A percentile compares a stretch with the other conserved stretches of the same genome.
These are phyloP conservation scores for Solioccasus polychromus DNA, from an alignment of 768 basidiomycete genomes.

Conservation along the genomic window DNA sequence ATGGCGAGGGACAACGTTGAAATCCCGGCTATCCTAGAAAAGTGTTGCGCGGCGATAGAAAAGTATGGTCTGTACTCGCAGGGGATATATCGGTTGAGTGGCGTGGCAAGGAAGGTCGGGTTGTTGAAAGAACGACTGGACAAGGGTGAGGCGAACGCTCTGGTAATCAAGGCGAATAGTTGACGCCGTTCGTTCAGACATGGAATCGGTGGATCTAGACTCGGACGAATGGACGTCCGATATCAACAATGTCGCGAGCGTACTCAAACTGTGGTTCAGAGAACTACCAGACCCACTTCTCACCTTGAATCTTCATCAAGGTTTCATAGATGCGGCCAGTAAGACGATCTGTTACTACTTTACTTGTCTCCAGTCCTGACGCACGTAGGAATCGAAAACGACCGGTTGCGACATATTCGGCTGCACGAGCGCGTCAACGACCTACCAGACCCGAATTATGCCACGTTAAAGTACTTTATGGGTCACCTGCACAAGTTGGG, in stretches of 20 bases:
- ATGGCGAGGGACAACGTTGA: constrained; percentile 90
- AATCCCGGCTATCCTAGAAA: constrained; percentile 81
- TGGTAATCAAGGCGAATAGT: constrained; percentile 2
- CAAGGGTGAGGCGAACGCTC: constrained; percentile 52
- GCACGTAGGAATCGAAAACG: constrained; percentile 82
- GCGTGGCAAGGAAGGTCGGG: constrained; percentile 83
- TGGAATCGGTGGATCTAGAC: constrained; percentile 85
- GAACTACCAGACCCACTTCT: constrained; percentile 94
- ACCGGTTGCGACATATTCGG: constrained; percentile 91
- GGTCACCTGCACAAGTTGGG: constrained; percentile 87
- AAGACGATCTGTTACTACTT: constrained; percentile 34
- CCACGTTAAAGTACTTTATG: constrained; percentile 92
- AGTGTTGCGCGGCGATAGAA: constrained; percentile 91
- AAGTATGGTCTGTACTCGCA: constrained; percentile 78
- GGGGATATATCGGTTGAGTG: constrained; percentile 93
- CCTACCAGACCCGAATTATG: constrained; percentile 97
- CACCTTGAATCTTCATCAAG: constrained; percentile 79
- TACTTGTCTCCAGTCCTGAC: neutral
- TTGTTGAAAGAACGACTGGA: constrained; percentile 82
- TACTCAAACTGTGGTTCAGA: constrained; percentile 92
- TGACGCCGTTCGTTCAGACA: constrained; percentile 49
- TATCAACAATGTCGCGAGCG: constrained; percentile 95
- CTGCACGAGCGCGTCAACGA: constrained; percentile 98
- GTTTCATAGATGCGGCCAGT: constrained; percentile 96
- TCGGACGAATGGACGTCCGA: constrained; percentile 89